A percentile compares a stretch with the other conserved stretches of the same genome.
These are phyloP conservation scores for Taxawa tesnikishii DNA, from an alignment of 2,329 filamentous ascomycete species.

Conservation along the genomic window DNA sequence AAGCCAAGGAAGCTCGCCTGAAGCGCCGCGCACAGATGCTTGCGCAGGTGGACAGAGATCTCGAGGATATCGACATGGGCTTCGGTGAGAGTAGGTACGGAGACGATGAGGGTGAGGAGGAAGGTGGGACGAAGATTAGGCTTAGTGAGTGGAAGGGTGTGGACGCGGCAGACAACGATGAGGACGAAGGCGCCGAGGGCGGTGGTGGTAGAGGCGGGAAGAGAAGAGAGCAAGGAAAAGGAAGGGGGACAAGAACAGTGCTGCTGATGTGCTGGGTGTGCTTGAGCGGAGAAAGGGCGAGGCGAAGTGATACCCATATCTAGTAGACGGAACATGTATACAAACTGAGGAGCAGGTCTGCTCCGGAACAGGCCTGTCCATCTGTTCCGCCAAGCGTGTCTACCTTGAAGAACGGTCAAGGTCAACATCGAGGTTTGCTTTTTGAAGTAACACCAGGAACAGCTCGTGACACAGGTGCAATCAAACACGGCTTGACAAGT, in stretches of 20 bases:
- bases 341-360: too few relatives aligned
- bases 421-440: too few relatives aligned
- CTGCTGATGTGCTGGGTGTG: constrained; percentile 66
- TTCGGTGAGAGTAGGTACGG: constrained; percentile 82
- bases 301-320: constrained; percentile 11
- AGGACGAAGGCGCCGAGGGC: constrained; percentile 32
- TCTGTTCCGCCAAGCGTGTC: too few relatives aligned
- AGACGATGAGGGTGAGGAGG: constrained; percentile 74
- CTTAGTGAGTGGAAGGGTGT: constrained; percentile 49
- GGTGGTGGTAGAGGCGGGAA: constrained; percentile 12
- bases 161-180: constrained; percentile 37
- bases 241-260: constrained; percentile 68
- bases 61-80: constrained; percentile 86
- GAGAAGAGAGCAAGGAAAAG: constrained; percentile 59
- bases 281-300: constrained; percentile 50
- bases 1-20: constrained; percentile 49
- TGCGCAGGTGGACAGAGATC: constrained; percentile 59
- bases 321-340: too few relatives aligned
- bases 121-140: constrained; percentile 45
- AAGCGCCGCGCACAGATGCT: constrained; percentile 55
- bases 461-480: too few relatives aligned
- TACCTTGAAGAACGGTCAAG: too few relatives aligned
- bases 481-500: too few relatives aligned
- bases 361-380: too few relatives aligned
- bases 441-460: too few relatives aligned